Evolutionary conservation across 805 yeast species (phyloP).

Genomic region (Saturnispora gosingensis): DNA sequence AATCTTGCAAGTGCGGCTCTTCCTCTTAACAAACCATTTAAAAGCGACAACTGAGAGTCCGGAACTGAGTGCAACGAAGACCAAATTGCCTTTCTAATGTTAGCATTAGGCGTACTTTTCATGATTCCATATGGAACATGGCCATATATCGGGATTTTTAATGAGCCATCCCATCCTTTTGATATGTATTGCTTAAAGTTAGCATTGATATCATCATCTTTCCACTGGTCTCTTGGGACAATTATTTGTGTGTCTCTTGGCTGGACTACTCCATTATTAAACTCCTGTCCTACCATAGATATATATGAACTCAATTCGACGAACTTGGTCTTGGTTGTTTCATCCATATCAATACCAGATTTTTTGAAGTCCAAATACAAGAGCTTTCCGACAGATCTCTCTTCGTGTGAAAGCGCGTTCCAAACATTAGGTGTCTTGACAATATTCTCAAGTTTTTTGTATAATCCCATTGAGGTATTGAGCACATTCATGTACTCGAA

Average conservation of each 20-base stretch:
- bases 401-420: slow-evolving; percentile 53
- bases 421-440: slow-evolving; percentile 30
- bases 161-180: slow-evolving; percentile 30
- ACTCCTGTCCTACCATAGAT: slow-evolving; percentile 72
- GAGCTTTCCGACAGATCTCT: slow-evolving; percentile 70
- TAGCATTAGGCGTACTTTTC: slow-evolving; percentile 44
- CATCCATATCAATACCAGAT: slow-evolving; percentile 79
- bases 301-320: slow-evolving; percentile 74
- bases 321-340: slow-evolving; percentile 53
- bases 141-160: slow-evolving; percentile 51
- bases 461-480: slow-evolving; percentile 74
- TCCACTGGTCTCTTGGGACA: slow-evolving; percentile 23
- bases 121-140: slow-evolving; percentile 57
- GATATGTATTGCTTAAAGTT: slow-evolving; percentile 18
- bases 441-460: slow-evolving; percentile 47
- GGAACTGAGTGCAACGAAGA: slow-evolving; percentile 59
- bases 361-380: slow-evolving; percentile 78
- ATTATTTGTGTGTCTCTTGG: slow-evolving; percentile 20
- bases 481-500: slow-evolving; percentile 89
- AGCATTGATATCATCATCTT: slow-evolving; percentile 21
- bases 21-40: slow-evolving; percentile 51
- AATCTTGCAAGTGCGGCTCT: slow-evolving; percentile 65
- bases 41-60: slow-evolving; percentile 46
- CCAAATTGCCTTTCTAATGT: slow-evolving; percentile 66
- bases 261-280: slow-evolving; percentile 41